Percentiles rank a stretch among this genome's conserved stretches.
These are phyloP conservation scores for Dalbergia cultrata DNA, from an alignment of 306 rosid genomes.

Conservation along the genomic window DNA sequence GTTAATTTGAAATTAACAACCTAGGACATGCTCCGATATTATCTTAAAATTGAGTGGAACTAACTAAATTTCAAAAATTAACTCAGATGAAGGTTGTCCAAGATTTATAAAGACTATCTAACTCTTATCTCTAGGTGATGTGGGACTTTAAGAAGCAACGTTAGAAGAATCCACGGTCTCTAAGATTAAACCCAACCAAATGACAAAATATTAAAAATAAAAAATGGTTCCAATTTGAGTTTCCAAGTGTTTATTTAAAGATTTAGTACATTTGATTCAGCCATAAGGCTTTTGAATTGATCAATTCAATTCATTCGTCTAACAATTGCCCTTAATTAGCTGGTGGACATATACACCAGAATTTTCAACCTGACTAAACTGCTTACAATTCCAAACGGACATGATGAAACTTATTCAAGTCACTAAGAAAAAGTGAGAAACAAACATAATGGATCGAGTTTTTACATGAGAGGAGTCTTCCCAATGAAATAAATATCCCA, in stretches of 20 bases:
- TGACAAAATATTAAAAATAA: neutral
- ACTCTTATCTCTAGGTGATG: no score
- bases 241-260: neutral
- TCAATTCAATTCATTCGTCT: conserved; percentile 33
- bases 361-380: conserved; percentile 14
- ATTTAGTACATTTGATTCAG: neutral
- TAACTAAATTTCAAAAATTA: no score
- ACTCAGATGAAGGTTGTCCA: no score
- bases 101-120: no score
- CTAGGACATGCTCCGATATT: no score
- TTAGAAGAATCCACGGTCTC: neutral
- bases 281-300: conserved; percentile 15
- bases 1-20: no score
- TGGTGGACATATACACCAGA: neutral
- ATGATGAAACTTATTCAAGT: neutral
- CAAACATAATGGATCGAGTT: neutral
- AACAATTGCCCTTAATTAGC: conserved; percentile 5
- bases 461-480: conserved; percentile 4
- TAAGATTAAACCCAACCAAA: neutral
- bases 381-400: neutral
- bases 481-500: conserved; percentile 41
- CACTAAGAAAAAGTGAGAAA: neutral
- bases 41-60: no score
- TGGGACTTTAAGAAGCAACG: neutral
- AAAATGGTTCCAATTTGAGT: neutral